phyloP scores from a whole-genome alignment of 1,284 basidiomycete species.

The Chalciporus sp. region DNA sequence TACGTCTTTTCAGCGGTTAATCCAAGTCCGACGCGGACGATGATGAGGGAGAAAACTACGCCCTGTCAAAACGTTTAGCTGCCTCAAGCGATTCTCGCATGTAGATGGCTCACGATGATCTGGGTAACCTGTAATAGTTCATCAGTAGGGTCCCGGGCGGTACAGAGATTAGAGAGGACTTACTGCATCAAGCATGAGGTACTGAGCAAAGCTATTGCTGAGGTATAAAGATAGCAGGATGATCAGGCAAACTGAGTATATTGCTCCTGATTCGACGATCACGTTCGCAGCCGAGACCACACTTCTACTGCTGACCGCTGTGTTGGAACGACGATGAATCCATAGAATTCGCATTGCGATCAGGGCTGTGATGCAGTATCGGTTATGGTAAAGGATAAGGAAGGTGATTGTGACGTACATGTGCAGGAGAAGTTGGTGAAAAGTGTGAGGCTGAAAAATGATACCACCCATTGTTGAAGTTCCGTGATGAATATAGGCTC shows the following conservation, averaged over 20 bases:
- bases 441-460: constrained; percentile 41
- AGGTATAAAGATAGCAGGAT: constrained; percentile 38
- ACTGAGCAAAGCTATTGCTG: constrained; percentile 39
- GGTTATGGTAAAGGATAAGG: too few species aligned
- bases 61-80: constrained; percentile 18
- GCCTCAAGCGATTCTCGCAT: background rate
- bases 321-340: constrained; percentile 28
- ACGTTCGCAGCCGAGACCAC: constrained; percentile 37
- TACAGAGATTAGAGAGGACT: background rate
- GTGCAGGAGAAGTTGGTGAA: constrained; percentile 41
- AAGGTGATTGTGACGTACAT: background rate
- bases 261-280: constrained; percentile 45
- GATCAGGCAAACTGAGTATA: constrained; percentile 40
- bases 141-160: background rate
- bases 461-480: constrained; percentile 36
- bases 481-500: constrained; percentile 15
- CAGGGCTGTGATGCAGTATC: constrained; percentile 12
- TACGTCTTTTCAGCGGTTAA: constrained; percentile 15
- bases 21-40: constrained; percentile 38
- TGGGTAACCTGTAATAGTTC: background rate
- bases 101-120: constrained; percentile 2
- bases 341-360: constrained; percentile 41
- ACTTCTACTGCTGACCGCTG: constrained; percentile 22
- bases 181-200: constrained; percentile 43
- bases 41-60: constrained; percentile 39